A percentile compares a stretch with the other conserved stretches of the same genome.
Conservation (phyloP, 805 yeast species). For the Metschnikowia anglica region DNA sequence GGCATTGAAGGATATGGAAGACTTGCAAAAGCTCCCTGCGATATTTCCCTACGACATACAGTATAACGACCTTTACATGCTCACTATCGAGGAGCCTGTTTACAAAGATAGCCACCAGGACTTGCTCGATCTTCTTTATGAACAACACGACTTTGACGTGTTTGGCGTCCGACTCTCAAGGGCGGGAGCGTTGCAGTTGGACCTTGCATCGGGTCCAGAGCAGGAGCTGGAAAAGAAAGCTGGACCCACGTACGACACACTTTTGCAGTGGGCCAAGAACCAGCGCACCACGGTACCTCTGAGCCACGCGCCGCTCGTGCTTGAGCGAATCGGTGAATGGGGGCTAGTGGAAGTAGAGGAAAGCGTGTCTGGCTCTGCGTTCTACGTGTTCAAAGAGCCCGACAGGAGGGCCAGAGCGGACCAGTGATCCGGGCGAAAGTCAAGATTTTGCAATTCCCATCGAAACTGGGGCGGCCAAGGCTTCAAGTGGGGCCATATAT, state of each 20-base stretch:
- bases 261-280: conserved; percentile 17
- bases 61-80: conserved; percentile 26
- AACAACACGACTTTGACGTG: conserved; percentile 25
- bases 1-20: conserved; percentile 7
- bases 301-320: conserved; percentile 12
- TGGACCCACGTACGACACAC: conserved; percentile 13
- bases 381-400: conserved; percentile 15
- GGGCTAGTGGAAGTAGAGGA: conserved; percentile 21
- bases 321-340: conserved; percentile 18
- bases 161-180: conserved; percentile 24
- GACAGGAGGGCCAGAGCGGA: too few relatives aligned
- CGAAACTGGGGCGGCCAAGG: too few relatives aligned
- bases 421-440: too few relatives aligned
- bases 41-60: conserved; percentile 33
- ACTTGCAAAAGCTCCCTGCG: conserved; percentile 8
- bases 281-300: not conserved
- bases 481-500: too few relatives aligned
- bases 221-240: not conserved
- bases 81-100: conserved; percentile 34
- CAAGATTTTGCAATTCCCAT: too few relatives aligned
- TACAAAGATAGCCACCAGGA: conserved; percentile 25
- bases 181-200: conserved; percentile 6
- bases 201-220: not conserved
- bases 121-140: conserved; percentile 25
- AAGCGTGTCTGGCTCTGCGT: conserved; percentile 12